Percentiles rank a stretch among this genome's conserved stretches.
phyloP scores from a whole-genome alignment of 2,329 filamentous ascomycete species.

The Mariannaea sp. region DNA sequence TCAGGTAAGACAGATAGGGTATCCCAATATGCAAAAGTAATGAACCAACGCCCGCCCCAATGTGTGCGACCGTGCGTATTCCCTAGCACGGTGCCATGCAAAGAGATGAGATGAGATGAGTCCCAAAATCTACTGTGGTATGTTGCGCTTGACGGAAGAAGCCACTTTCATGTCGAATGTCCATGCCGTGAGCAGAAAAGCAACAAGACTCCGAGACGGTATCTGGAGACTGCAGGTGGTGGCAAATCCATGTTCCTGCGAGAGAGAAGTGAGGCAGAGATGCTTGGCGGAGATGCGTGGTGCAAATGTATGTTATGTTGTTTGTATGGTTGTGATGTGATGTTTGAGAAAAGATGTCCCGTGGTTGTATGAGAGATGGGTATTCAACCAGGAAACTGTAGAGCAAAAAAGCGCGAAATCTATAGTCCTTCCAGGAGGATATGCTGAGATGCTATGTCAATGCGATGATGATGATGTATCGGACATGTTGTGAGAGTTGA shows the following conservation, averaged over 20 bases:
- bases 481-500: background rate
- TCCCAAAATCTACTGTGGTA: slow-evolving; percentile 29
- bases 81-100: slow-evolving; percentile 4
- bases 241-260: slow-evolving; percentile 5
- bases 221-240: background rate
- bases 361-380: slow-evolving; percentile 15
- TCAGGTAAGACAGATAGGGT: slow-evolving; percentile 25
- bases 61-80: slow-evolving; percentile 15
- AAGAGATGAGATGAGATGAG: slow-evolving; percentile 12
- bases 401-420: slow-evolving; percentile 18
- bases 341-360: slow-evolving; percentile 3
- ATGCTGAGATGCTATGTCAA: slow-evolving; percentile 23
- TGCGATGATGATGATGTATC: slow-evolving; percentile 2
- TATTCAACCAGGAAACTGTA: slow-evolving; percentile 6
- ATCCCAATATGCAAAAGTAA: slow-evolving; percentile 32
- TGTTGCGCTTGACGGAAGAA: slow-evolving; percentile 27
- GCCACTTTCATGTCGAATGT: slow-evolving; percentile 8
- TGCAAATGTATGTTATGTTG: slow-evolving; percentile 7
- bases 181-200: slow-evolving; percentile 21
- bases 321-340: slow-evolving; percentile 4
- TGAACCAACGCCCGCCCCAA: slow-evolving; percentile 32
- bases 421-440: slow-evolving; percentile 30
- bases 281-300: background rate
- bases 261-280: slow-evolving; percentile 19
- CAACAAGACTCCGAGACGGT: slow-evolving; percentile 9